Evolutionary conservation across 495 filamentous ascomycete genomes (phyloP).

Genomic region (Neurospora hispaniola): DNA sequence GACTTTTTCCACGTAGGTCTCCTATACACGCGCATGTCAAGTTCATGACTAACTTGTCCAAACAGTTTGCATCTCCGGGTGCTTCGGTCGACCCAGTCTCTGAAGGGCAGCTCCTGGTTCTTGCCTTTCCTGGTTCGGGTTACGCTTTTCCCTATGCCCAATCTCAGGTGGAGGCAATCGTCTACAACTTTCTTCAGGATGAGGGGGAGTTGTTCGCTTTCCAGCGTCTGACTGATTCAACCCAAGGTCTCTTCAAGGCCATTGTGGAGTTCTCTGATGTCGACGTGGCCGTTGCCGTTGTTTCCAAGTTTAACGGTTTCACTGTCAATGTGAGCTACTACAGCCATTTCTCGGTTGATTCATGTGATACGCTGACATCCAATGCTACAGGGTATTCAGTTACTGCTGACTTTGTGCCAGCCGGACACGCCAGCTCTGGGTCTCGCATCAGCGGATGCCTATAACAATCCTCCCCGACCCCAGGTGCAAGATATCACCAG

Average conservation of each 20-base stretch:
- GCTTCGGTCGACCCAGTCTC: slow-evolving; percentile 24
- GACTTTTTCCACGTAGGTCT: slow-evolving; percentile 30
- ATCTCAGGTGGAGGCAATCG: slow-evolving; percentile 27
- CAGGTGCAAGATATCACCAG: slow-evolving; percentile 8
- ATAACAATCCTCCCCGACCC: not conserved
- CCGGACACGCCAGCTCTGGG: not conserved
- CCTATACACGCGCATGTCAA: not conserved
- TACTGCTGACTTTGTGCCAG: slow-evolving; percentile 8
- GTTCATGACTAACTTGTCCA: slow-evolving; percentile 5
- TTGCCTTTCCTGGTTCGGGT: slow-evolving; percentile 21
- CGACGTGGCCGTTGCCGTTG: slow-evolving; percentile 23
- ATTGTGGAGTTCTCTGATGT: slow-evolving; percentile 48
- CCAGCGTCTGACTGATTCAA: slow-evolving; percentile 26
- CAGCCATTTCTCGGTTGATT: not conserved
- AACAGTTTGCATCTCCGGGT: slow-evolving; percentile 14
- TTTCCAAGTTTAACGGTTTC: slow-evolving; percentile 33
- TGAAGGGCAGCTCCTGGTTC: slow-evolving; percentile 44
- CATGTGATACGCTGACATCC: not conserved
- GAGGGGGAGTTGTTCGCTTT: slow-evolving; percentile 48
- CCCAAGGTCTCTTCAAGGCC: slow-evolving; percentile 20
- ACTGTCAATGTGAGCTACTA: slow-evolving; percentile 36
- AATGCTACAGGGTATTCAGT: slow-evolving; percentile 9
- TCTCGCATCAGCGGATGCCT: not conserved
- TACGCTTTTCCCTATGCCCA: slow-evolving; percentile 8
- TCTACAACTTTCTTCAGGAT: slow-evolving; percentile 37